Conservation (phyloP, 177 flowering plant species). For the Viscum album region DNA sequence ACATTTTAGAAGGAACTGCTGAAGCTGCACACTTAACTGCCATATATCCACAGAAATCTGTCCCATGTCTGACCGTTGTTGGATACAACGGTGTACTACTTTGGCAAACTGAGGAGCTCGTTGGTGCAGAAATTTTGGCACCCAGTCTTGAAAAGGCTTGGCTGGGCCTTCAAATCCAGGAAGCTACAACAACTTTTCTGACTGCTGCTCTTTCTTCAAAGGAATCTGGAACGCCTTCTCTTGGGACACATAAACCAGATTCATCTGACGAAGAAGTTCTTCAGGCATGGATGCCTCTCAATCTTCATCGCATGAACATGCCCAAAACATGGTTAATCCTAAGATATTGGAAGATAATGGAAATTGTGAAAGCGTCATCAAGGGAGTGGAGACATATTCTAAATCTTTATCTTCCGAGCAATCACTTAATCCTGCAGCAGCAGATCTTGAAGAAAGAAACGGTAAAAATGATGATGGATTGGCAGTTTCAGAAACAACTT, state of each 20-base stretch:
- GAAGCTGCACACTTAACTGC: slow-evolving; percentile 59
- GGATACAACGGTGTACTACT: slow-evolving; percentile 62
- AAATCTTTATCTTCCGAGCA: slow-evolving; percentile 12
- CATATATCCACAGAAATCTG: slow-evolving; percentile 59
- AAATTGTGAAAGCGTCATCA: slow-evolving; percentile 9
- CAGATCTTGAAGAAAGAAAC: slow-evolving; percentile 11
- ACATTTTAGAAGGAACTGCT: slow-evolving; percentile 47
- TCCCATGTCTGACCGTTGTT: slow-evolving; percentile 57
- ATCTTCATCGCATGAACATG: slow-evolving; percentile 16
- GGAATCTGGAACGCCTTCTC: slow-evolving; percentile 23
- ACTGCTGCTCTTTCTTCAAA: slow-evolving; percentile 59
- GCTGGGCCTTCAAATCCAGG: slow-evolving; percentile 68
- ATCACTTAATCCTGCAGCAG: slow-evolving; percentile 7
- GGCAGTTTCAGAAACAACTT: slow-evolving; percentile 15
- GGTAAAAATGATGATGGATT: slow-evolving; percentile 13
- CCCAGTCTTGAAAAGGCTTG: slow-evolving; percentile 57
- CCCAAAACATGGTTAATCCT: slow-evolving; percentile 16
- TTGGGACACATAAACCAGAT: slow-evolving; percentile 16
- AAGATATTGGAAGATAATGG: slow-evolving; percentile 20
- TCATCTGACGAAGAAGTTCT: slow-evolving; percentile 9
- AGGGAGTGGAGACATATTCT: slow-evolving; percentile 15
- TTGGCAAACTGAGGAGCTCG: slow-evolving; percentile 57
- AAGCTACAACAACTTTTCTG: slow-evolving; percentile 50
- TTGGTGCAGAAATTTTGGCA: slow-evolving; percentile 47
- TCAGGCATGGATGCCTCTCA: slow-evolving; percentile 16